These are phyloP conservation scores for Allomyces arbusculus DNA, from an alignment of 192 early-diverging fungal genomes.

Conservation along the genomic window DNA sequence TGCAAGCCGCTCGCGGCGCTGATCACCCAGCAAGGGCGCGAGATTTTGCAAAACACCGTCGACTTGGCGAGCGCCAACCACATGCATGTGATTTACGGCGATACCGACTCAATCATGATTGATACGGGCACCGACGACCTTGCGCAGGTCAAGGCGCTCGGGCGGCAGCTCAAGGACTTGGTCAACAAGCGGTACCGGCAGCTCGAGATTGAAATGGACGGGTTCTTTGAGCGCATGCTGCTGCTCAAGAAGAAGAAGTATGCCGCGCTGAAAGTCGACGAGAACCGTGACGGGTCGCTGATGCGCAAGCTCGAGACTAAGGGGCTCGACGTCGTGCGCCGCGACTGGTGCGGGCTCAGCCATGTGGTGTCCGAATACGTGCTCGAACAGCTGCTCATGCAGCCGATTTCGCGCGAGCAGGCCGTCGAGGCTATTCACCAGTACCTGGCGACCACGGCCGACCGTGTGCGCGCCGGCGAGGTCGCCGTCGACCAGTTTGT, in stretches of 20 bases:
- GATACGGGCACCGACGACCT: constrained; percentile 59
- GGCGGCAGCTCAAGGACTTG: constrained; percentile 53
- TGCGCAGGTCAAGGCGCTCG: constrained; percentile 52
- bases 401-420: constrained; percentile 26
- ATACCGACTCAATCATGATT: constrained; percentile 99
- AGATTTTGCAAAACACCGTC: constrained; percentile 86
- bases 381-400: constrained; percentile 33
- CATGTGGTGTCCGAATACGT: constrained; percentile 70
- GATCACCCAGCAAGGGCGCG: constrained; percentile 81
- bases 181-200: constrained; percentile 86
- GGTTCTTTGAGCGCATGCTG: constrained; percentile 69
- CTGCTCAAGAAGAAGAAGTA: constrained; percentile 98
- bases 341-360: constrained; percentile 93
- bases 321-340: constrained; percentile 83
- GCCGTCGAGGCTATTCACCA: constrained; percentile 58
- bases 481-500: constrained; percentile 67
- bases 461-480: constrained; percentile 43
- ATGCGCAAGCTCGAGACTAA: constrained; percentile 27
- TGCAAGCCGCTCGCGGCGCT: constrained; percentile 96
- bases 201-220: constrained; percentile 94
- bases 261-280: constrained; percentile 54
- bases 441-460: constrained; percentile 42
- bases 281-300: constrained; percentile 19
- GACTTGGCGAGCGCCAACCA: constrained; percentile 54
- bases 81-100: constrained; percentile 95